Evolutionary conservation across 2,329 filamentous ascomycete genomes (phyloP).

Genomic region (Aspergillus sp.): DNA sequence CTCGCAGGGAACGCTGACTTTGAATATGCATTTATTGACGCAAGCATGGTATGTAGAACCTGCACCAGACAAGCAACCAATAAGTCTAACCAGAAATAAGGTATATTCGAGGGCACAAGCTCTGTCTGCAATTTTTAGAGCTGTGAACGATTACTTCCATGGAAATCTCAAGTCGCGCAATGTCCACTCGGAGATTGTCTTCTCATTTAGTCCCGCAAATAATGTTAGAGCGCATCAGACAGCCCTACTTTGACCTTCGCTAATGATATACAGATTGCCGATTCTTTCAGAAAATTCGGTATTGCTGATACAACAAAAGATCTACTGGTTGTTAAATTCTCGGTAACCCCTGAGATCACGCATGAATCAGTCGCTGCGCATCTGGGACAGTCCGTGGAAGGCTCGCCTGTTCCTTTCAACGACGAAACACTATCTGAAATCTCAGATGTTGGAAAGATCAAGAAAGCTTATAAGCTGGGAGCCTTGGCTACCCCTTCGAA

Average conservation of each 20-base stretch:
- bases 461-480: conserved; percentile 83
- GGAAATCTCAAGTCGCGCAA: conserved; percentile 70
- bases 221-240: conserved; percentile 56
- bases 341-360: conserved; percentile 46
- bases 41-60: conserved; percentile 57
- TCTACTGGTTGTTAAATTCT: conserved; percentile 78
- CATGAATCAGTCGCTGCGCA: conserved; percentile 54
- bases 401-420: conserved; percentile 53
- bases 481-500: conserved; percentile 38
- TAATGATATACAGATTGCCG: conserved; percentile 64
- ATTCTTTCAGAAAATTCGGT: conserved; percentile 85
- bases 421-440: conserved; percentile 58
- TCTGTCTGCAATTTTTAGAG: conserved; percentile 70
- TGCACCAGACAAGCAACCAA: background rate
- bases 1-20: conserved; percentile 78
- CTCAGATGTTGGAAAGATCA: conserved; percentile 65
- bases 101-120: conserved; percentile 69
- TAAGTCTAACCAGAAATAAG: conserved; percentile 34
- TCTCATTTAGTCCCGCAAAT: conserved; percentile 72
- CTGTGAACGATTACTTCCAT: conserved; percentile 62
- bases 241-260: conserved; percentile 2
- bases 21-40: conserved; percentile 92
- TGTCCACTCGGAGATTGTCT: conserved; percentile 84
- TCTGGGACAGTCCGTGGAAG: conserved; percentile 58
- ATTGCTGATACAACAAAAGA: conserved; percentile 65